Base-by-base conservation (phyloP, 257 asterid genomes). In the Schizonepeta tenuifolia region DNA sequence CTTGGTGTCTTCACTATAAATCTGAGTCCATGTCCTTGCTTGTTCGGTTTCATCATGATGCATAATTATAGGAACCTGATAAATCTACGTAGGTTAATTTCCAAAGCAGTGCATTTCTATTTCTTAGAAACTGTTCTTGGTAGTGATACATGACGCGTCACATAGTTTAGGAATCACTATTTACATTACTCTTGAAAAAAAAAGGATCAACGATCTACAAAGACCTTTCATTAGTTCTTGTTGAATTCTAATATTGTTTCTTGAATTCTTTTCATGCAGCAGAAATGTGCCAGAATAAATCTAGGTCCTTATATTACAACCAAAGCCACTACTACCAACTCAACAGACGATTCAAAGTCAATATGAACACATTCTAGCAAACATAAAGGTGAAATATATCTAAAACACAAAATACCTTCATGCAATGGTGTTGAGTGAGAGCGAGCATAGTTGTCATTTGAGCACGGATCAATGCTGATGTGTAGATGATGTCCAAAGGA, bases 381-480 rank as follows among this genome's bases (percentile, higher is more conserved):
- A 36, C 7, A 26, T 35, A 43, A 21, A 24, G 18, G 8, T 28
- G 35, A 0, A 18, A 10, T 41, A 28, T 28, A 62, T 61, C 20
- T 14, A 35, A 46, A 26, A 41, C 55, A 9, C 26, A 59, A 68
- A 50, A 61, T 77, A 92, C 98, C 95, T 88, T 88, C 93, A 83
- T 82, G 86, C 95, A 82, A 75, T 76, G 88, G 77, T 92, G 97
- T 61, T 92, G 85, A 22, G 96, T 92, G 28, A 92, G 90, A 69
- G 97, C 95, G 63, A 88, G 97, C 97, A 92, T 90, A 31, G 97
- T 91, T 1, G 98, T 92, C 98, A 92, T 92, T 81, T 92, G 97
- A 67, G 98, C 87, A 75, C 97, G 97, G 75, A 92, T 75, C 80
- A 92, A 79, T 6, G 96, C 94, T 3, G 98, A 92, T 14, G 86